phyloP scores from a whole-genome alignment of 345 rosid species.

The Bretschneidera sinensis region DNA sequence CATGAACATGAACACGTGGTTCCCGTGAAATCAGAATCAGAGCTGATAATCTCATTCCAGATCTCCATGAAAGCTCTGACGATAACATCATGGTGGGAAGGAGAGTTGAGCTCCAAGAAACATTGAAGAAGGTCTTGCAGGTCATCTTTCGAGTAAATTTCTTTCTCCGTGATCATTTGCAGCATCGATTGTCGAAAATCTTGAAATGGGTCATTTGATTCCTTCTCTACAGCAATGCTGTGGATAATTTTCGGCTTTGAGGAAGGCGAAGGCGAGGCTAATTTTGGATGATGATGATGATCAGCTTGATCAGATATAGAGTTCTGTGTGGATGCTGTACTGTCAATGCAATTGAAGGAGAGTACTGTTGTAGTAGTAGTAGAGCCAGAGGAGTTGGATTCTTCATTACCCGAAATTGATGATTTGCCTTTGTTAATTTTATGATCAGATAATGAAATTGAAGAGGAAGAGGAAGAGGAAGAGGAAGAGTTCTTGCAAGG shows the following conservation, averaged over 20 bases:
- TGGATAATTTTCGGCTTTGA: constrained; percentile 24
- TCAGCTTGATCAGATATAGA: constrained; percentile 25
- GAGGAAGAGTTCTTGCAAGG: not conserved
- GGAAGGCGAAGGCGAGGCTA: too few species aligned
- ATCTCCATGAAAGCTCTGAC: too few species aligned
- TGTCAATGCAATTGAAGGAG: constrained; percentile 20
- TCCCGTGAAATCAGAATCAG: too few species aligned
- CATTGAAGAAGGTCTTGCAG: constrained; percentile 50
- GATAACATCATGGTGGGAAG: constrained; percentile 30
- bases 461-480: too few species aligned
- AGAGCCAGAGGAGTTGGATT: too few species aligned
- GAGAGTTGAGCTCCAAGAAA: constrained; percentile 46
- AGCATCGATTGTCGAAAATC: constrained; percentile 54
- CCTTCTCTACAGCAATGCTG: constrained; percentile 46
- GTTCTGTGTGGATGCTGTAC: constrained; percentile 7
- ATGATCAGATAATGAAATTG: too few species aligned
- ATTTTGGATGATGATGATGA: constrained; percentile 7
- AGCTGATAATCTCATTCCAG: too few species aligned
- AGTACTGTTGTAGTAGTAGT: constrained; percentile 18
- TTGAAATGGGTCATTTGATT: constrained; percentile 40
- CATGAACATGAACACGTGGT: constrained; percentile 7
- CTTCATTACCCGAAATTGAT: too few species aligned
- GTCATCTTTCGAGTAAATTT: constrained; percentile 35
- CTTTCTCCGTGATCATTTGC: constrained; percentile 51
- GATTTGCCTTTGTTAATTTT: too few species aligned